Evolutionary conservation across 768 basidiomycete species (phyloP).

Genomic region (Mycena floridula): DNA sequence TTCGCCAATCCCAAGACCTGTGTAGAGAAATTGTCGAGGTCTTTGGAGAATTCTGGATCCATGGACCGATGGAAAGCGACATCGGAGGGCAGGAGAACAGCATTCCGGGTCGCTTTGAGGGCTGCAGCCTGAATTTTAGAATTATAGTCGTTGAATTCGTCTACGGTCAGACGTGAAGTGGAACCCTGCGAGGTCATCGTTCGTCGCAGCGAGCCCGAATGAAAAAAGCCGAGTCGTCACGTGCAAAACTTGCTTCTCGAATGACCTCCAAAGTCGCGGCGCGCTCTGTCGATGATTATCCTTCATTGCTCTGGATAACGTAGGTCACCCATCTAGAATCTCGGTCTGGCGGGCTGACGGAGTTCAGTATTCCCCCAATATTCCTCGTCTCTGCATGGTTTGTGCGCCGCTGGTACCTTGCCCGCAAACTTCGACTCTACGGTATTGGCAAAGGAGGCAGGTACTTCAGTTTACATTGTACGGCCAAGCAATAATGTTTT

Average conservation of each 20-base stretch:
- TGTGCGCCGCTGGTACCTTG: slow-evolving; percentile 43
- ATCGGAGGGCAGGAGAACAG: slow-evolving; percentile 63
- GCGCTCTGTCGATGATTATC: no score
- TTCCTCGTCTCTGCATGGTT: slow-evolving; percentile 40
- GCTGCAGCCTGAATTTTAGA: slow-evolving; percentile 52
- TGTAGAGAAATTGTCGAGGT: slow-evolving; percentile 64
- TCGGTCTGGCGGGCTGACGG: slow-evolving; percentile 1
- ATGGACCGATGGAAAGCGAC: slow-evolving; percentile 88
- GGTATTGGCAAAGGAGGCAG: slow-evolving; percentile 58
- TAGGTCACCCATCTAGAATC: slow-evolving; percentile 16
- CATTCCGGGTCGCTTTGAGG: slow-evolving; percentile 55
- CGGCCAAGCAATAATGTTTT: background rate
- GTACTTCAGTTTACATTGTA: slow-evolving; percentile 18
- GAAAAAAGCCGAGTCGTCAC: no score
- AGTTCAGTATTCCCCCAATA: slow-evolving; percentile 40
- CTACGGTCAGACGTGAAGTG: background rate
- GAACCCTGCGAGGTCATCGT: no score
- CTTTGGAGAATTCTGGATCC: slow-evolving; percentile 59
- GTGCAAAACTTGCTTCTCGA: no score
- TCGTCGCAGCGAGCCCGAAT: no score
- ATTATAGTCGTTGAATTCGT: slow-evolving; percentile 47
- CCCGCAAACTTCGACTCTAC: slow-evolving; percentile 35
- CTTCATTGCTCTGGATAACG: slow-evolving; percentile 41
- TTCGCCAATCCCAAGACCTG: slow-evolving; percentile 64
- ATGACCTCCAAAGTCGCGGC: no score